Conservation (phyloP, 2,329 filamentous ascomycete genomes). For the Exophiala viscosa region DNA sequence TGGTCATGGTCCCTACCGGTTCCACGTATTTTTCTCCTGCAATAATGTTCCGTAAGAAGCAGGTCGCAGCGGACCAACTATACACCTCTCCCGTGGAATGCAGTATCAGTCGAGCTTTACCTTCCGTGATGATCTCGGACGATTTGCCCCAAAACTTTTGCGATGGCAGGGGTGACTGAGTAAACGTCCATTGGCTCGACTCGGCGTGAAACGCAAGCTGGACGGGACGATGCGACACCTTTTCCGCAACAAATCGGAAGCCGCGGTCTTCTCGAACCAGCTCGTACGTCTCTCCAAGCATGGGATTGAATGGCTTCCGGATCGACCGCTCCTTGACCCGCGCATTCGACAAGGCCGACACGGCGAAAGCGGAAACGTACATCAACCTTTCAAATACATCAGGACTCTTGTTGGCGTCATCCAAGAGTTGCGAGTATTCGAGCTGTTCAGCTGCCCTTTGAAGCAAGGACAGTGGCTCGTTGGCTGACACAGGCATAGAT, state of each 20-base stretch:
- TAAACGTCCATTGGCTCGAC: conserved; percentile 75
- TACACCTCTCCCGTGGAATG: conserved; percentile 76
- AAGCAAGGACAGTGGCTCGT: conserved; percentile 83
- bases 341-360: conserved; percentile 77
- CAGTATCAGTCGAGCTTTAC: conserved; percentile 73
- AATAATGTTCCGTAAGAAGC: conserved; percentile 91
- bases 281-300: conserved; percentile 94
- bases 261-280: conserved; percentile 82
- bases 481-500: conserved; percentile 94
- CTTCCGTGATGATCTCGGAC: conserved; percentile 89
- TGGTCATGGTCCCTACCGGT: conserved; percentile 83
- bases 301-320: conserved; percentile 94
- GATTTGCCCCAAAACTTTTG: conserved; percentile 99
- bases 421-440: conserved; percentile 83
- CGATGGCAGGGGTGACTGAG: conserved; percentile 80
- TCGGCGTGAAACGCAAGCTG: conserved; percentile 93
- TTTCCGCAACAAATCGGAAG: conserved; percentile 90
- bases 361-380: conserved; percentile 83
- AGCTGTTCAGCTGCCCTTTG: conserved; percentile 87
- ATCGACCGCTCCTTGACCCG: conserved; percentile 87
- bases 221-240: conserved; percentile 88
- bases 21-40: conserved; percentile 98
- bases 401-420: conserved; percentile 59
- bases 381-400: conserved; percentile 69
- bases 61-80: conserved; percentile 82